phyloP scores from a whole-genome alignment of 2,329 filamentous ascomycete species.

The Xylariaceae sp. region DNA sequence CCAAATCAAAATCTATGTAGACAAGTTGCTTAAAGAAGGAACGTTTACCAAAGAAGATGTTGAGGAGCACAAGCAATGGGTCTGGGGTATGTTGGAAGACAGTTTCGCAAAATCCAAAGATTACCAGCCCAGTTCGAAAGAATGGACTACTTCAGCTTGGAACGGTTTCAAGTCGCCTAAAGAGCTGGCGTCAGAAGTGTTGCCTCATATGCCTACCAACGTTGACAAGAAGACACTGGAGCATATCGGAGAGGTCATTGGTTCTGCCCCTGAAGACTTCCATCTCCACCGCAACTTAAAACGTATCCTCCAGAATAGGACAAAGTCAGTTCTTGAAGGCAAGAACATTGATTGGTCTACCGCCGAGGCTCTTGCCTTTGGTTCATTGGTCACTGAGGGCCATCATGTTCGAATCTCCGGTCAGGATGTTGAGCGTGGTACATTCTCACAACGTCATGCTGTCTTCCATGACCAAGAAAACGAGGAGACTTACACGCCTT shows the following conservation, averaged over 20 bases:
- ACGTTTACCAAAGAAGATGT: constrained; percentile 98
- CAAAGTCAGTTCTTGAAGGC: constrained; percentile 90
- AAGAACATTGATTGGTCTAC: constrained; percentile 98
- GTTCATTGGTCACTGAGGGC: constrained; percentile 86
- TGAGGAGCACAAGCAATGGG: constrained; percentile 99
- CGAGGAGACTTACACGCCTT: constrained; percentile 89
- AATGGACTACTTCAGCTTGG: constrained; percentile 99
- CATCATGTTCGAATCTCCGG: constrained; percentile 97
- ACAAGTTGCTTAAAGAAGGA: constrained; percentile 88
- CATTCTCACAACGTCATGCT: constrained; percentile 96
- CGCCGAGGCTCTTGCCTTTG: constrained; percentile 93
- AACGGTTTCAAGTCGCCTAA: constrained; percentile 99
- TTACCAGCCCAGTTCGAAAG: constrained; percentile 93
- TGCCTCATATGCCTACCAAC: constrained; percentile 88
- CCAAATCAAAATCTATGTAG: constrained; percentile 88
- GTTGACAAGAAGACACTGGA: constrained; percentile 75
- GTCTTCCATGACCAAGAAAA: constrained; percentile 98
- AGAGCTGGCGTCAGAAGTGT: constrained; percentile 90
- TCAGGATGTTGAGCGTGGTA: constrained; percentile 99
- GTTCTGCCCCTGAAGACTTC: constrained; percentile 82
- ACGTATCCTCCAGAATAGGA: constrained; percentile 87
- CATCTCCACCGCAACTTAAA: constrained; percentile 93
- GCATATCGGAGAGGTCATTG: constrained; percentile 83
- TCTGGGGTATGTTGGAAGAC: constrained; percentile 98
- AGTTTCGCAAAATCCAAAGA: constrained; percentile 98